Evolutionary conservation across 1,284 basidiomycete species (phyloP).

Genomic region (Puccinia horiana): DNA sequence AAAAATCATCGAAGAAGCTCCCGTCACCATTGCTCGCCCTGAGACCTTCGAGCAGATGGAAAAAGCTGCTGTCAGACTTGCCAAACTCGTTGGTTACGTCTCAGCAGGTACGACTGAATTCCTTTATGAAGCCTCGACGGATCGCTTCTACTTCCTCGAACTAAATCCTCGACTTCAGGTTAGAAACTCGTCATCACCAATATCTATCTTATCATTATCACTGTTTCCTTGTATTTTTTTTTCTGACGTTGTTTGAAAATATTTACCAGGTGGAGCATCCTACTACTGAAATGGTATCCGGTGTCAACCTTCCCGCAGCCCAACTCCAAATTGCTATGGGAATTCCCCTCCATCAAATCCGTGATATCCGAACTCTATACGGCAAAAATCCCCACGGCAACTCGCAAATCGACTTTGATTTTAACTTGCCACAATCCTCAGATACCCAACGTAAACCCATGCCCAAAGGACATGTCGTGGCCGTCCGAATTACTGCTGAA

Average conservation of each 20-base stretch:
- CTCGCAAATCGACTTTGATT: slow-evolving; percentile 95
- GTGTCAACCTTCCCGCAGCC: slow-evolving; percentile 95
- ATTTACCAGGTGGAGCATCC: slow-evolving; percentile 62
- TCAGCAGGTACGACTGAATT: slow-evolving; percentile 87
- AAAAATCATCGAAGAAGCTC: slow-evolving; percentile 99
- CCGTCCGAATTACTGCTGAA: slow-evolving; percentile 98
- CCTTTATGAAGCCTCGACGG: slow-evolving; percentile 90
- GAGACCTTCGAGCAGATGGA: slow-evolving; percentile 96
- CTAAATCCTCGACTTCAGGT: slow-evolving; percentile 99
- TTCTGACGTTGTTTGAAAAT: background rate
- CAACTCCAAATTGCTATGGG: slow-evolving; percentile 99
- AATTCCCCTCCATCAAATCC: slow-evolving; percentile 90
- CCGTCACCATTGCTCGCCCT: slow-evolving; percentile 91
- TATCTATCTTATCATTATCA: background rate
- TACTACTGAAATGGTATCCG: slow-evolving; percentile 98
- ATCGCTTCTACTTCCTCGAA: slow-evolving; percentile 96
- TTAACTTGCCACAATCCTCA: slow-evolving; percentile 79
- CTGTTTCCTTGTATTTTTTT: background rate
- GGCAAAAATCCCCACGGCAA: slow-evolving; percentile 83
- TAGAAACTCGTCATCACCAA: slow-evolving; percentile 68
- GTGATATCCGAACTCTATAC: slow-evolving; percentile 93
- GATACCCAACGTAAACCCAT: slow-evolving; percentile 89
- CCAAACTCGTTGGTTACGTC: slow-evolving; percentile 98
- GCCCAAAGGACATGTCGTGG: slow-evolving; percentile 97
- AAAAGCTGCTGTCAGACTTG: slow-evolving; percentile 92